Base-by-base conservation (phyloP, 2,329 filamentous ascomycete species). In the Saccharata proteae region DNA sequence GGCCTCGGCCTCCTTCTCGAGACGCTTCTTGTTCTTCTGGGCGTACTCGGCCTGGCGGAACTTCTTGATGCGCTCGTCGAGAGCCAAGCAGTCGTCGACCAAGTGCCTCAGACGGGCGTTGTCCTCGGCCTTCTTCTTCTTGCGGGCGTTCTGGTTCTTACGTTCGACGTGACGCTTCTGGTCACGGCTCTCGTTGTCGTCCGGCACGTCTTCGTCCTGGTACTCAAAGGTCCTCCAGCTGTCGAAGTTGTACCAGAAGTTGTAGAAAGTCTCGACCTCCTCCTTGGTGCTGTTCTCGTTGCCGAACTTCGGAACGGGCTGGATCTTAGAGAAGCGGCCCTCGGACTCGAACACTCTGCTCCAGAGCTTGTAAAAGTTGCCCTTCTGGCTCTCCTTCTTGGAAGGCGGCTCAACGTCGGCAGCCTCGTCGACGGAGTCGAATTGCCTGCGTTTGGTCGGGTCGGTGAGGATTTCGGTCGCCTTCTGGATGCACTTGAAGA, bases 401-500 rank as follows among this genome's bases (percentile, higher is more conserved):
- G 70, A 74, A 0, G 92, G 92, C 26, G 88, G 83, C 50, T 93
- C 82, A 37, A 93, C 79, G 36, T 98, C 82, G 40, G 90, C 90
- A 46, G 74, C 77, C 61, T 94, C 86, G 51, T 98, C 90, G 39
- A 96, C 86, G 3, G 84, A 93, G 61, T 98, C 90, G 63, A 80
- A 98, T 63, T 98, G 90, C 37, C 86, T 78, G 40, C 90, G 82
- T 66, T 84, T 92, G 57, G 77, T 69, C 30, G 90, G 90, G 65
- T 98, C 90, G 34, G 84, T 73, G 12, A 98, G 80, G 31, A 96
- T 72, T 51, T 98, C 90, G 48, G 80, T 88, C 36, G 90, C 90
- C 62, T 94, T 94, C 59, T 98, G 92, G 59, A 98, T 98, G 62
- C 92, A 98, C 73, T 98, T 98, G 80, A 98, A 98, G 71, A 98